Percentiles rank a stretch among this genome's conserved stretches.
Conservation (phyloP, 805 yeast species). For the Teunomyces cretensis region DNA sequence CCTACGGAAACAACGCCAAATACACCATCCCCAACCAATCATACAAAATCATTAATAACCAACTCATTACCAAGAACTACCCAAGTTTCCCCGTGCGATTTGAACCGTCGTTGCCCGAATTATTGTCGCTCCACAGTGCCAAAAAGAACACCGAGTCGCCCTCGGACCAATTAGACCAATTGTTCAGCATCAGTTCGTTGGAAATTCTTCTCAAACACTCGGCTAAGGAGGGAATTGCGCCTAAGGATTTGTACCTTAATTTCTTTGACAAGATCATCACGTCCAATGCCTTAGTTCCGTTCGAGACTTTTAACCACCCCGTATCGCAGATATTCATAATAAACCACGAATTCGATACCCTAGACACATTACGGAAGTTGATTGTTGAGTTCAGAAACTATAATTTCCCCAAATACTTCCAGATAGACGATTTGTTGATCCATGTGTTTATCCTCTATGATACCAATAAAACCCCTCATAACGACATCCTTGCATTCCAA, state of each 20-base stretch:
- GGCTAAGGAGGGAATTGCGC: conserved; percentile 5
- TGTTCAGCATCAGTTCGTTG: conserved; percentile 40
- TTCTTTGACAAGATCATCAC: conserved; percentile 60
- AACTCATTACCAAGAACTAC: conserved; percentile 46
- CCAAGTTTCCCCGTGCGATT: conserved; percentile 61
- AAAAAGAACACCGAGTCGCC: conserved; percentile 10
- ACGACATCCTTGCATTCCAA: conserved; percentile 34
- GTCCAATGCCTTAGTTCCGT: conserved; percentile 62
- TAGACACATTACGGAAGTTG: conserved; percentile 57
- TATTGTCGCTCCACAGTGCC: conserved; percentile 22
- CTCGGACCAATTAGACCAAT: conserved; percentile 18
- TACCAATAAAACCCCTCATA: conserved; percentile 15
- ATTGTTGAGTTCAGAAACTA: conserved; percentile 51
- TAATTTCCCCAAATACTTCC: conserved; percentile 63
- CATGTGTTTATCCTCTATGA: conserved; percentile 37
- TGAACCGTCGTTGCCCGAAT: conserved; percentile 40
- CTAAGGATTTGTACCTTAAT: conserved; percentile 48
- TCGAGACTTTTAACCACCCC: conserved; percentile 88
- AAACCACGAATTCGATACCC: conserved; percentile 48
- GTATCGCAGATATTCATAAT: conserved; percentile 70
- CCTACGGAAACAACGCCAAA: conserved; percentile 55
- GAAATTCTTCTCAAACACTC: conserved; percentile 28
- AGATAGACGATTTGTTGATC: conserved; percentile 58
- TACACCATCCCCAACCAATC: conserved; percentile 41
- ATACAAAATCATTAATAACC: conserved; percentile 52